phyloP scores from a whole-genome alignment of 73 alveolate species.

The Paramecium primaurelia region DNA sequence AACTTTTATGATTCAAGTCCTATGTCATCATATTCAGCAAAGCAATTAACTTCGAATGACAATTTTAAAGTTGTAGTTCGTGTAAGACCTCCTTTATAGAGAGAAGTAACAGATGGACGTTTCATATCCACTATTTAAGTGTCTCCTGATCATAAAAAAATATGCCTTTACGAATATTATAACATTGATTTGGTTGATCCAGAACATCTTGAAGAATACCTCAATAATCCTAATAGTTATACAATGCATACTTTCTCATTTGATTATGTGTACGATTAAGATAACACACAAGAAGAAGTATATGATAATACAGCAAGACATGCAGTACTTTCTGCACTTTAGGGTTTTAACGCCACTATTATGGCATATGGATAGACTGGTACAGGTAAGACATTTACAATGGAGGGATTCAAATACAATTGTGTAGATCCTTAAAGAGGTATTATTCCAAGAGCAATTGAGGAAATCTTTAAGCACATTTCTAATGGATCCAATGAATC shows the following conservation, averaged over 20 bases:
- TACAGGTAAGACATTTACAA: slow-evolving; percentile 97
- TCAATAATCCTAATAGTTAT: slow-evolving; percentile 59
- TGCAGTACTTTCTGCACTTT: slow-evolving; percentile 84
- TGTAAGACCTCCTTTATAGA: slow-evolving; percentile 98
- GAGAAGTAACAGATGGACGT: slow-evolving; percentile 86
- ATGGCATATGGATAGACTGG: slow-evolving; percentile 99
- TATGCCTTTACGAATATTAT: slow-evolving; percentile 55
- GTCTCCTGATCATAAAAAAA: slow-evolving; percentile 57
- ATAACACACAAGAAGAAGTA: slow-evolving; percentile 91
- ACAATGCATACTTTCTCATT: slow-evolving; percentile 90
- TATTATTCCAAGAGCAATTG: slow-evolving; percentile 96
- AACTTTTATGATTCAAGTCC: slow-evolving; percentile 43
- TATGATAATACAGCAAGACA: slow-evolving; percentile 94
- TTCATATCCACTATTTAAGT: slow-evolving; percentile 54
- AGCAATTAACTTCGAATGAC: slow-evolving; percentile 59
- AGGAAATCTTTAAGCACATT: slow-evolving; percentile 91
- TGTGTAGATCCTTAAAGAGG: slow-evolving; percentile 95
- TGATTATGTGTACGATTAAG: slow-evolving; percentile 92
- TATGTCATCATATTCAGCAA: slow-evolving; percentile 11
- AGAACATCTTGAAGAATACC: slow-evolving; percentile 55
- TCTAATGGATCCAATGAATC: slow-evolving; percentile 76
- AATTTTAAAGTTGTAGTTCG: slow-evolving; percentile 98
- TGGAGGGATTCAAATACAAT: slow-evolving; percentile 98
- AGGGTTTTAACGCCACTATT: slow-evolving; percentile 97
- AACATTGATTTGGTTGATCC: slow-evolving; percentile 64